phyloP scores from a whole-genome alignment of 306 rosid species.

The Prunus dulcis region DNA sequence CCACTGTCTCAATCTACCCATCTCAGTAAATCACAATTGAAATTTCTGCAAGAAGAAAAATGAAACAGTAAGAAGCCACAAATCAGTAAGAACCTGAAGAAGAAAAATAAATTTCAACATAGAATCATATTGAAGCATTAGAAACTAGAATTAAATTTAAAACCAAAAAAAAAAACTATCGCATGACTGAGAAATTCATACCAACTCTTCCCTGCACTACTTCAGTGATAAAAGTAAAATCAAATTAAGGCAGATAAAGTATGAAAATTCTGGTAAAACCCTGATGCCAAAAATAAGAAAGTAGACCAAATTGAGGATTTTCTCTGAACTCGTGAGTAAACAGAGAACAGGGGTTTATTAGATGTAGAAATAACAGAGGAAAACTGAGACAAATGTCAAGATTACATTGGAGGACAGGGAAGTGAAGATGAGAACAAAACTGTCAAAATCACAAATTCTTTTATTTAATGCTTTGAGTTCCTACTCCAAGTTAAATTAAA shows the following conservation, averaged over 20 bases:
- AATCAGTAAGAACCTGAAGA: background rate
- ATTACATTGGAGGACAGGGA: background rate
- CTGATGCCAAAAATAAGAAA: background rate
- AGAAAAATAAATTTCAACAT: background rate
- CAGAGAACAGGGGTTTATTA: background rate
- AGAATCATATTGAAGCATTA: too few relatives aligned
- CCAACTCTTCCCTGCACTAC: background rate
- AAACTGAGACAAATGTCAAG: background rate
- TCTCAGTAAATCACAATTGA: background rate
- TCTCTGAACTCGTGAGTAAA: background rate
- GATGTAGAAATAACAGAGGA: background rate
- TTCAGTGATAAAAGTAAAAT: background rate
- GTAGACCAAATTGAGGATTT: background rate
- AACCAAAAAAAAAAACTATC: background rate
- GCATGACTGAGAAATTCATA: background rate
- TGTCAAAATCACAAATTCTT: slow-evolving; percentile 4
- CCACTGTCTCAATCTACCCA: slow-evolving; percentile 3
- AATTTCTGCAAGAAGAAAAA: background rate
- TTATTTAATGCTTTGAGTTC: background rate
- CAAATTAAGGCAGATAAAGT: background rate
- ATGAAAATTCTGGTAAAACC: background rate
- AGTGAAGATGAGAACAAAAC: background rate
- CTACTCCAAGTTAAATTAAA: background rate
- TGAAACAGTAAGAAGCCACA: background rate
- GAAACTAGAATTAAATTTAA: background rate